phyloP scores from a whole-genome alignment of 1,284 basidiomycete species.

The Trichosporon sp. region DNA sequence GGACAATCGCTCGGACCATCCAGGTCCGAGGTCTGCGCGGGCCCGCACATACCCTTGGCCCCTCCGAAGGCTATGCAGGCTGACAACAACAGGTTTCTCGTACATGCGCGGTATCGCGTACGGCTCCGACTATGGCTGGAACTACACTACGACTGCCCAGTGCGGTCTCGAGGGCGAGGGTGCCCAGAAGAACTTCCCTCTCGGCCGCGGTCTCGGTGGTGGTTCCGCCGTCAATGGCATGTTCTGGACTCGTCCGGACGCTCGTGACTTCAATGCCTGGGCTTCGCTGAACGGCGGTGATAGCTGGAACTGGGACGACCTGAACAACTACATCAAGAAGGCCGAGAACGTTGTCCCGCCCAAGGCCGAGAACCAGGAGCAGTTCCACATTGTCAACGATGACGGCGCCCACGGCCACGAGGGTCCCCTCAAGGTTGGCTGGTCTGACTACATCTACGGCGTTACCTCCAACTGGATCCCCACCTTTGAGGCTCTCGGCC shows the following conservation, averaged over 20 bases:
- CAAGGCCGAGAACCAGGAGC: constrained; percentile 36
- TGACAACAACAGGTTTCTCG: constrained; percentile 35
- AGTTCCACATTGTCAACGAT: constrained; percentile 56
- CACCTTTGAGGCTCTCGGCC: constrained; percentile 59
- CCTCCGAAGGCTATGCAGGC: background rate
- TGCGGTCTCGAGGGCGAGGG: constrained; percentile 14
- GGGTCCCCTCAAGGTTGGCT: constrained; percentile 60
- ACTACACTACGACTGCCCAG: constrained; percentile 64
- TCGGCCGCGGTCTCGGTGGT: constrained; percentile 72
- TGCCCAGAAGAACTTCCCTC: constrained; percentile 60
- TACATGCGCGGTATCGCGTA: constrained; percentile 49
- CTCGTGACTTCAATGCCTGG: constrained; percentile 58
- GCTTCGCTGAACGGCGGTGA: constrained; percentile 34
- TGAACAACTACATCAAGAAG: constrained; percentile 54
- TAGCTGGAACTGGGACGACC: constrained; percentile 52
- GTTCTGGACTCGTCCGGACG: constrained; percentile 60
- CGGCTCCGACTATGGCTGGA: constrained; percentile 66
- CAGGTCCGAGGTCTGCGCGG: background rate
- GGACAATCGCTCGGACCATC: background rate
- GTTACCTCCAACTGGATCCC: constrained; percentile 63
- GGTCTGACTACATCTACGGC: constrained; percentile 57
- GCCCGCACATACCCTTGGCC: background rate
- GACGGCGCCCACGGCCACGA: constrained; percentile 57
- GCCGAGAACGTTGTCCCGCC: constrained; percentile 57
- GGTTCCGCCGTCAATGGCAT: constrained; percentile 70